A percentile compares a stretch with the other conserved stretches of the same genome.
Conservation (phyloP, 148 eudicot genomes). For the Limonium bicolor region DNA sequence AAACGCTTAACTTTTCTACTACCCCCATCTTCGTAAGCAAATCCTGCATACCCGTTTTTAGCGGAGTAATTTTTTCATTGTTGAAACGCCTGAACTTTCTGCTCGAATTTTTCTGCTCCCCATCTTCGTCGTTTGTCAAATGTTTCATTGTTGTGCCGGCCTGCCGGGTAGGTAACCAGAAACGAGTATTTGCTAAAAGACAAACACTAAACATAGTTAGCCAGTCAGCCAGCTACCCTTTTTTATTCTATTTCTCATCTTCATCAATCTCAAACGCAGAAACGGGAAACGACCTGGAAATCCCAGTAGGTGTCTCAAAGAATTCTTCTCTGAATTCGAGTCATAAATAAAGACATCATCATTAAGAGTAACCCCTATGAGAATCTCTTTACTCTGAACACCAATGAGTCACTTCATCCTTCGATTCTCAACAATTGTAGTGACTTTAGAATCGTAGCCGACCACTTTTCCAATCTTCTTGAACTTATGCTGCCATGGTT, state of each 20-base stretch:
- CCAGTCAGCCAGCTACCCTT: too few relatives aligned
- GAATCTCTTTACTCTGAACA: constrained; percentile 48
- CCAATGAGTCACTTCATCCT: constrained; percentile 46
- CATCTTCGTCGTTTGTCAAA: too few relatives aligned
- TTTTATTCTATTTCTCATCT: constrained; percentile 3
- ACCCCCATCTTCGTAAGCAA: too few relatives aligned
- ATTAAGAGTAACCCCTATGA: constrained; percentile 35
- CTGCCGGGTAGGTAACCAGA: too few relatives aligned
- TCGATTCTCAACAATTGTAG: constrained; percentile 49
- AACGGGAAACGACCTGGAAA: constrained; percentile 32
- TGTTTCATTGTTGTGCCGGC: too few relatives aligned
- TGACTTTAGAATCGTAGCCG: constrained; percentile 37
- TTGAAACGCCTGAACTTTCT: too few relatives aligned
- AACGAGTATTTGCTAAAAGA: too few relatives aligned
- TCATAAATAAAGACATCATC: constrained; percentile 42
- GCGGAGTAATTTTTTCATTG: too few relatives aligned
- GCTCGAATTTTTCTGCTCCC: too few relatives aligned
- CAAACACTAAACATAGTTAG: too few relatives aligned
- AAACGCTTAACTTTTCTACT: too few relatives aligned
- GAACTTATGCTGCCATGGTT: constrained; percentile 25
- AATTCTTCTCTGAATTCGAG: constrained; percentile 27
- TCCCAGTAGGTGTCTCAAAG: constrained; percentile 48
- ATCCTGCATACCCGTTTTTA: too few relatives aligned
- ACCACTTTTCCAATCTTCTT: constrained; percentile 17
- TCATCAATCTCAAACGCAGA: constrained; percentile 34